Evolutionary conservation across 2,329 filamentous ascomycete species (phyloP).

Genomic region (Calonectria hawksworthii): DNA sequence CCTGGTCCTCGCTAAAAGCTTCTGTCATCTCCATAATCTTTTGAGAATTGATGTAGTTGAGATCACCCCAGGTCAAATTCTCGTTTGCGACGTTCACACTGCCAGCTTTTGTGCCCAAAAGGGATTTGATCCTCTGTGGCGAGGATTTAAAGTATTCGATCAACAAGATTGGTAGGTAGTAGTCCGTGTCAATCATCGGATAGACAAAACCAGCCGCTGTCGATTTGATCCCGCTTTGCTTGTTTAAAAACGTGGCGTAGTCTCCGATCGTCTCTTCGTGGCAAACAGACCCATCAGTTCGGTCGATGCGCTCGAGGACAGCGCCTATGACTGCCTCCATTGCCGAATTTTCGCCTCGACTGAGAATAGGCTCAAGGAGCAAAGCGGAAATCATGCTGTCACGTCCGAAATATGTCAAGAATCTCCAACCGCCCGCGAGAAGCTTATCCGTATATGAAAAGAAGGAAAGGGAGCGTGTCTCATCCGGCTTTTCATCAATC

Average conservation of each 20-base stretch:
- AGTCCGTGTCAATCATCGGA: constrained; percentile 75
- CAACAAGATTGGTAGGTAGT: constrained; percentile 70
- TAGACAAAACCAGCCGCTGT: constrained; percentile 69
- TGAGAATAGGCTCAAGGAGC: constrained; percentile 70
- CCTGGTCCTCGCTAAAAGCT: constrained; percentile 67
- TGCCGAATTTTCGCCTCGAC: constrained; percentile 65
- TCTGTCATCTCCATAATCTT: constrained; percentile 70
- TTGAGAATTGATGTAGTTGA: constrained; percentile 66
- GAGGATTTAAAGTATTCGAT: constrained; percentile 68
- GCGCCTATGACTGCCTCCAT: constrained; percentile 73
- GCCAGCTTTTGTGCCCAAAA: constrained; percentile 60
- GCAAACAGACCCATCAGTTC: constrained; percentile 70
- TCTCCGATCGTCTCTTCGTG: constrained; percentile 77
- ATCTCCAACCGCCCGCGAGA: constrained; percentile 75
- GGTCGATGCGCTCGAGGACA: constrained; percentile 72
- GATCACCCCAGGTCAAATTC: constrained; percentile 65
- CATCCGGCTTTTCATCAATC: constrained; percentile 59
- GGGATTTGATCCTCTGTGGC: constrained; percentile 52
- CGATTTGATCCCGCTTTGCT: constrained; percentile 65
- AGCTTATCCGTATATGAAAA: constrained; percentile 75
- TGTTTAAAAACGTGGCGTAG: constrained; percentile 73
- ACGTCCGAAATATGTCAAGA: constrained; percentile 76
- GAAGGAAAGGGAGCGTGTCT: constrained; percentile 62
- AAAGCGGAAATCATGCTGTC: constrained; percentile 75
- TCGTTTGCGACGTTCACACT: constrained; percentile 62